These are phyloP conservation scores for Xylariaceae sp. DNA, from an alignment of 2,329 filamentous ascomycete species.

Conservation along the genomic window DNA sequence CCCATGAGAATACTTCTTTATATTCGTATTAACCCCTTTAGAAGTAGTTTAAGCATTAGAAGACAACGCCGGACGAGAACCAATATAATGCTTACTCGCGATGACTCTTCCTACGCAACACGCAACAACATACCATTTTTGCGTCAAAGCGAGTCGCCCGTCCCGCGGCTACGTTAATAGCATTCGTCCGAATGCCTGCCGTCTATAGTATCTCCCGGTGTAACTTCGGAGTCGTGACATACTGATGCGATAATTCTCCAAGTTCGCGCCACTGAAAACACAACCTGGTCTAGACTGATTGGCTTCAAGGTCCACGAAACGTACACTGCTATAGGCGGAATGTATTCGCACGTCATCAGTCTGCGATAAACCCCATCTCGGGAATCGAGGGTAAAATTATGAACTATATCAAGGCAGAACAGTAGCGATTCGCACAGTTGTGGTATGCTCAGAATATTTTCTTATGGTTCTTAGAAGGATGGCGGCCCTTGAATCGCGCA, in stretches of 20 bases:
- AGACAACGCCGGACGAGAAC: too few relatives aligned
- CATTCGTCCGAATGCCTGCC: background rate
- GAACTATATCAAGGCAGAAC: background rate
- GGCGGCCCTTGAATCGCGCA: constrained; percentile 47
- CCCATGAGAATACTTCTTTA: too few relatives aligned
- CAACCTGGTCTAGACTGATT: constrained; percentile 14
- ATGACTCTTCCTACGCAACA: too few relatives aligned
- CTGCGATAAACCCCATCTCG: constrained; percentile 14
- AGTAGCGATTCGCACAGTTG: background rate
- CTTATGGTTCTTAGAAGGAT: constrained; percentile 22
- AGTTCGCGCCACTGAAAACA: constrained; percentile 18
- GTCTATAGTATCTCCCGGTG: background rate
- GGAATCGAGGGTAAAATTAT: background rate
- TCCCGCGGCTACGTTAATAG: background rate
- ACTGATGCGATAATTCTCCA: constrained; percentile 16
- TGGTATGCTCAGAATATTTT: background rate
- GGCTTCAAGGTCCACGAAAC: constrained; percentile 8
- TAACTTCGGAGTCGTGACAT: background rate
- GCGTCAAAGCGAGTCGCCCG: too few relatives aligned
- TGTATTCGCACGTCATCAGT: constrained; percentile 21
- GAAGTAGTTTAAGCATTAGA: too few relatives aligned
- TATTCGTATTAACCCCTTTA: too few relatives aligned
- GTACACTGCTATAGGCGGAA: constrained; percentile 14
- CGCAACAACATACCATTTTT: too few relatives aligned
- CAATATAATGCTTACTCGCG: too few relatives aligned